These are phyloP conservation scores for Arthrinium phaeospermum DNA, from an alignment of 2,329 filamentous ascomycete genomes.

Conservation along the genomic window DNA sequence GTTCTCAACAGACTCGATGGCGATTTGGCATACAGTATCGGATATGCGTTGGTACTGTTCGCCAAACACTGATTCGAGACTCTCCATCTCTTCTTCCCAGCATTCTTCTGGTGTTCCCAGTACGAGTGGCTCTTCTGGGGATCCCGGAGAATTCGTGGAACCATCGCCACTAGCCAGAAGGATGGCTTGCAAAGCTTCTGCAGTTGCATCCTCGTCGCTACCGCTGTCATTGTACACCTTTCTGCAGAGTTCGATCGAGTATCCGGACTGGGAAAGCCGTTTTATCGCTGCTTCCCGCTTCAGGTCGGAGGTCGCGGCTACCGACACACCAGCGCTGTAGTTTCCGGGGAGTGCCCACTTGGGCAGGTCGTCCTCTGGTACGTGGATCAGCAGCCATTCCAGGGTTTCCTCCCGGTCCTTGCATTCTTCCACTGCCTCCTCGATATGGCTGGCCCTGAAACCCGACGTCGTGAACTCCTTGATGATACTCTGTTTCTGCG, in stretches of 20 bases:
- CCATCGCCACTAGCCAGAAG: constrained; percentile 58
- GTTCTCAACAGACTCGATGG: constrained; percentile 62
- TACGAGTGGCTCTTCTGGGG: constrained; percentile 51
- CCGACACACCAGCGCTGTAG: constrained; percentile 87
- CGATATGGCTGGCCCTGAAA: constrained; percentile 86
- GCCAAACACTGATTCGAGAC: constrained; percentile 85
- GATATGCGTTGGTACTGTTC: constrained; percentile 70
- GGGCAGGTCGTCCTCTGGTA: constrained; percentile 96
- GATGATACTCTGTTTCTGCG: constrained; percentile 65
- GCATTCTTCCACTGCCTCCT: constrained; percentile 86
- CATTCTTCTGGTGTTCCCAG: constrained; percentile 62
- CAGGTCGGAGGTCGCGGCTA: constrained; percentile 77
- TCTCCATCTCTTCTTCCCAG: constrained; percentile 87
- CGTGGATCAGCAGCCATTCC: constrained; percentile 95
- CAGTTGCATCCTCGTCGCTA: constrained; percentile 77
- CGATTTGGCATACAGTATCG: constrained; percentile 71
- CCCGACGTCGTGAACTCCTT: constrained; percentile 78
- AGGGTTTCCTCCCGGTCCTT: constrained; percentile 91
- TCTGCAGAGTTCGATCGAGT: constrained; percentile 82
- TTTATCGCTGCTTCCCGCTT: constrained; percentile 83
- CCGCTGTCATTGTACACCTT: constrained; percentile 73
- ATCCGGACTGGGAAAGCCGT: constrained; percentile 80
- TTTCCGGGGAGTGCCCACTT: constrained; percentile 89
- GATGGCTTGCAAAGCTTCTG: constrained; percentile 77
- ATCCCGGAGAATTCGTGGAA: constrained; percentile 33